These are phyloP conservation scores for Dactylellina leptospora DNA, from an alignment of 2,329 filamentous ascomycete species.

Conservation along the genomic window DNA sequence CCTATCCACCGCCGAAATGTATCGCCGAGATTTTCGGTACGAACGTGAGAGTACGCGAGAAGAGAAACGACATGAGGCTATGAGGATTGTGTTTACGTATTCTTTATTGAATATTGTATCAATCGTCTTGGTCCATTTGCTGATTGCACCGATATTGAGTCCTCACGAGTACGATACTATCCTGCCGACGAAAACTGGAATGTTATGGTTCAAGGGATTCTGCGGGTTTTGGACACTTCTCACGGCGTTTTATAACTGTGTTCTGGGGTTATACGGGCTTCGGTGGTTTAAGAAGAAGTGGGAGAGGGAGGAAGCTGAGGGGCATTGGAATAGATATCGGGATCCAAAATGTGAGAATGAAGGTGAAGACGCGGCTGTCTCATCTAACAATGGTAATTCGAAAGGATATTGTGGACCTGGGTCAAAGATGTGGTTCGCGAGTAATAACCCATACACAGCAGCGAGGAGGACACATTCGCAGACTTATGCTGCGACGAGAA, in stretches of 20 bases:
- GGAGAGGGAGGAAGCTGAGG: constrained; percentile 22
- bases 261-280: constrained; percentile 13
- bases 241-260: constrained; percentile 43
- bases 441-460: constrained; percentile 47
- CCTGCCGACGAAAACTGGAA: not conserved
- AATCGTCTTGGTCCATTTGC: constrained; percentile 26
- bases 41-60: constrained; percentile 33
- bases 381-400: not conserved
- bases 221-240: constrained; percentile 24
- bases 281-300: constrained; percentile 11
- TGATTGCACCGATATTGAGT: constrained; percentile 20
- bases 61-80: constrained; percentile 32
- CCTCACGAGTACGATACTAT: constrained; percentile 24
- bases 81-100: constrained; percentile 32
- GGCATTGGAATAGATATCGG: constrained; percentile 38
- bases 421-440: constrained; percentile 31
- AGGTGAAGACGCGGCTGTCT: not conserved
- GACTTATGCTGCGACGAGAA: constrained; percentile 35
- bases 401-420: constrained; percentile 15
- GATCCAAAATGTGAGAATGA: constrained; percentile 19
- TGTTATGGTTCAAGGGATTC: constrained; percentile 27
- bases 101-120: constrained; percentile 22
- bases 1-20: not conserved
- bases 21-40: constrained; percentile 15
- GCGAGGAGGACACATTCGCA: constrained; percentile 45